Percentiles rank a stretch among this genome's conserved stretches.
These are phyloP conservation scores for Colletotrichum tofieldiae DNA, from an alignment of 2,329 filamentous ascomycete species.

Conservation along the genomic window DNA sequence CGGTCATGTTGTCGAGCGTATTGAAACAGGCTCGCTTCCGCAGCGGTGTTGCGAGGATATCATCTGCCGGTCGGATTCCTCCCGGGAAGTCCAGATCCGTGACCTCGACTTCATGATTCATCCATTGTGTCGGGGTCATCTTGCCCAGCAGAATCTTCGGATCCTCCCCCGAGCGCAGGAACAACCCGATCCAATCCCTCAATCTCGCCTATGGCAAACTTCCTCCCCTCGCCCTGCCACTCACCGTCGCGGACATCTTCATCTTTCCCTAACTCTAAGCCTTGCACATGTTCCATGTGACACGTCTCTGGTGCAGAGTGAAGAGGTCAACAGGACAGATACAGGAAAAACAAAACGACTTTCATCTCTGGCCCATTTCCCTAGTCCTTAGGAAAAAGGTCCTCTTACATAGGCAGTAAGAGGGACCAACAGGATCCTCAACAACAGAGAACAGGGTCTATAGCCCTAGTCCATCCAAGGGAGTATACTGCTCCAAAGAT, in stretches of 20 bases:
- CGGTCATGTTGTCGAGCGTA: too few relatives aligned
- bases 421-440: too few relatives aligned
- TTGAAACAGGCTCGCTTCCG: background rate
- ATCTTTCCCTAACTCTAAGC: constrained; percentile 74
- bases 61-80: background rate
- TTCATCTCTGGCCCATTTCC: too few relatives aligned
- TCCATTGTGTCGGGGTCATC: constrained; percentile 35
- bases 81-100: background rate
- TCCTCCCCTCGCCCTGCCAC: constrained; percentile 71
- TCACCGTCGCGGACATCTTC: constrained; percentile 77
- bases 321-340: too few relatives aligned
- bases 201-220: constrained; percentile 67
- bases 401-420: too few relatives aligned
- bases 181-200: constrained; percentile 70
- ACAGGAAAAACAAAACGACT: too few relatives aligned
- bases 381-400: too few relatives aligned
- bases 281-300: constrained; percentile 81
- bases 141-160: constrained; percentile 25
- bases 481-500: too few relatives aligned
- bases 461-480: too few relatives aligned
- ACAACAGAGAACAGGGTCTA: too few relatives aligned
- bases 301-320: too few relatives aligned
- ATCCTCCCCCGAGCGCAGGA: constrained; percentile 58
- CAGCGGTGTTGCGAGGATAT: background rate
- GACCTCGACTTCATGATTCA: constrained; percentile 25